Evolutionary conservation across 2,329 filamentous ascomycete species (phyloP), one percentile per base, ranked within the genome.

Genomic region (Aureobasidium sp.): DNA sequence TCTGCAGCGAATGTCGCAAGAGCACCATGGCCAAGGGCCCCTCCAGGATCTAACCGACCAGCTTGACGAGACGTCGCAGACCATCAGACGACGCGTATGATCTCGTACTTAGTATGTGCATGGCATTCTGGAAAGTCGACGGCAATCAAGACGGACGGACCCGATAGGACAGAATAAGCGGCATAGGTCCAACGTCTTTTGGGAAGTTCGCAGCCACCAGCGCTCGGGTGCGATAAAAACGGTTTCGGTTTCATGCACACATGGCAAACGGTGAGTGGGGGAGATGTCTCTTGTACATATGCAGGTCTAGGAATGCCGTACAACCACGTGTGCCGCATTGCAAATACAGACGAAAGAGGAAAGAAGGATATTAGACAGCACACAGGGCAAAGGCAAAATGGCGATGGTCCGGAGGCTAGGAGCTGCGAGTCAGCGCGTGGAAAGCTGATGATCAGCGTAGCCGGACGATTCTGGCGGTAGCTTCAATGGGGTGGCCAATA

Each of bases 11-110:
- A 60, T 6, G 63, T 56, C 11, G 37, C 55, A 39, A 55, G 51
- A 29, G 60, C 41, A 20, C 60, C 60, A 41, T 55, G 60, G 61
- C 4, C 61, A 49, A 45, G 44, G 42, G 61, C 29, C 17, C 48
- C 48, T 22, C 39, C 59, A 45, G 55, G 42, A 20, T 25, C 41
- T 14, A 59, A 48, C 20, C 41, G 42, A 29, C 42, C 29, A 47
- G 29, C 41, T 37, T 59, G 44, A 49, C 9, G 14, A 29, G 45
- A 29, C 15, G 45, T 48, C 45, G 45, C 25, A 48, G 45, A 48
- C 45, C 15, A 48, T 1, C 25, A 48, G 45, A 31, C 45, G 45
- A 48, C 25, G 25, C 45, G 45, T 31, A 48, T 29, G 31, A 9
- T 9, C 31, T 31, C n/a, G 44, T 47, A 47, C 39, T n/a, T 42